Conservation (phyloP, 768 basidiomycete genomes). For the Hygrocybe punicea region DNA sequence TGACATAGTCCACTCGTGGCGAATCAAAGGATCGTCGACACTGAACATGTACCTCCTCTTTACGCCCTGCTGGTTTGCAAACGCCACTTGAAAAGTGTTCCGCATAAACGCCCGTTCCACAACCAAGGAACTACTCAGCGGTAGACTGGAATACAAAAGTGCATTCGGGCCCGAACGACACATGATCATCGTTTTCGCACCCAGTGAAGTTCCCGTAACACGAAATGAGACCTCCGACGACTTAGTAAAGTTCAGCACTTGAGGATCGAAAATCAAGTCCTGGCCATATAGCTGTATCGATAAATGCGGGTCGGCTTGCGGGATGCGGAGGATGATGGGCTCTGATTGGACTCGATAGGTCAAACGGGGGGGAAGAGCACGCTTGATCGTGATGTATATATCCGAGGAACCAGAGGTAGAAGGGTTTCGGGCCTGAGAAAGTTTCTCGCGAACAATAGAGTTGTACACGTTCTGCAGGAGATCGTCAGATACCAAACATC, state of each 20-base stretch:
- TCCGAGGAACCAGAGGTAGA: conserved; percentile 43
- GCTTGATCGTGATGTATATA: conserved; percentile 65
- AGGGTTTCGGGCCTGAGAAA: conserved; percentile 64
- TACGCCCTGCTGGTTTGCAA: conserved; percentile 58
- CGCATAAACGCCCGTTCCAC: conserved; percentile 95
- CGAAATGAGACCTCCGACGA: conserved; percentile 85
- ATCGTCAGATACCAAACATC: conserved; percentile 68
- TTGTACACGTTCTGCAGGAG: conserved; percentile 73
- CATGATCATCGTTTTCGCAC: conserved; percentile 79
- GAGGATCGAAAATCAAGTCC: conserved; percentile 85
- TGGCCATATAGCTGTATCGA: conserved; percentile 82
- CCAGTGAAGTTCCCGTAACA: conserved; percentile 81
- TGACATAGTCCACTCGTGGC: conserved; percentile 69
- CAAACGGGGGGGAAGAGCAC: conserved; percentile 68
- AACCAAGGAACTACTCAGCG: conserved; percentile 69
- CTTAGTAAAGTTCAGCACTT: conserved; percentile 72
- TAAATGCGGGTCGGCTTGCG: conserved; percentile 78
- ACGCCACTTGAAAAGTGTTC: conserved; percentile 92
- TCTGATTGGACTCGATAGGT: conserved; percentile 90
- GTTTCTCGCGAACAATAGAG: conserved; percentile 67
- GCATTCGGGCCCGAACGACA: conserved; percentile 82
- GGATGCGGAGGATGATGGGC: conserved; percentile 80
- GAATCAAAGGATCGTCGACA: conserved; percentile 72
- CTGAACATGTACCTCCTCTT: conserved; percentile 95
- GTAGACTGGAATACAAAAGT: conserved; percentile 74